Evolutionary conservation across 2,329 filamentous ascomycete species (phyloP).

Genomic region (Hypoxylon sp.): DNA sequence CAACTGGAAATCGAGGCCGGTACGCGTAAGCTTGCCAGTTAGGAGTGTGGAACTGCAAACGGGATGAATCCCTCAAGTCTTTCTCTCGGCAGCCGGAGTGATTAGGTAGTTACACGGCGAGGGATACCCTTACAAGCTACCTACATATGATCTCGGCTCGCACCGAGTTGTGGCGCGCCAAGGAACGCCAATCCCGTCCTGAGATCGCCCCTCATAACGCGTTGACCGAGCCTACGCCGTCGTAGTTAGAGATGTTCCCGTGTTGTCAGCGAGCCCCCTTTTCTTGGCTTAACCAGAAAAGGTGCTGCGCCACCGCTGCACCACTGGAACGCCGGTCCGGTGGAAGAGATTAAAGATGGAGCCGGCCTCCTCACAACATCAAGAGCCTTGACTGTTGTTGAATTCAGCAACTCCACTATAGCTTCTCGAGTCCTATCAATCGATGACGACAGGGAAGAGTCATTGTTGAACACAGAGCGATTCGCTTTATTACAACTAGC

Average conservation of each 20-base stretch:
- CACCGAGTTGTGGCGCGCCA: constrained; percentile 34
- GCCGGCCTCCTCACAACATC: constrained; percentile 11
- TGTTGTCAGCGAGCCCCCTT: not conserved
- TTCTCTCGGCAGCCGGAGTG: constrained; percentile 31
- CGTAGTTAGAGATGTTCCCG: constrained; percentile 10
- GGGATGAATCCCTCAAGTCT: constrained; percentile 18
- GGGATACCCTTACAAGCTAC: constrained; percentile 18
- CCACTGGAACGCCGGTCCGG: constrained; percentile 43
- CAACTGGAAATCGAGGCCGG: constrained; percentile 12
- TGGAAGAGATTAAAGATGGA: constrained; percentile 27
- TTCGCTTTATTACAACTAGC: constrained; percentile 16
- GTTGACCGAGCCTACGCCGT: constrained; percentile 28
- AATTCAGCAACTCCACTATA: not conserved
- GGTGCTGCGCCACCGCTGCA: constrained; percentile 29
- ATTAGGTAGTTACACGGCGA: constrained; percentile 32
- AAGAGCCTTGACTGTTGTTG: not conserved
- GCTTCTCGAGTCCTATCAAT: not conserved
- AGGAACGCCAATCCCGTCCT: constrained; percentile 23
- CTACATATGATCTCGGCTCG: constrained; percentile 38
- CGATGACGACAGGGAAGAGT: constrained; percentile 4
- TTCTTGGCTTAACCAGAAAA: constrained; percentile 29
- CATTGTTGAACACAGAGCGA: not conserved
- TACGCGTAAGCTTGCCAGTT: constrained; percentile 27
- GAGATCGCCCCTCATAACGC: constrained; percentile 4
- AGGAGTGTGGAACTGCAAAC: constrained; percentile 19